These are phyloP conservation scores for Cladosporium sp. DNA, from an alignment of 2,329 filamentous ascomycete species.

Conservation along the genomic window DNA sequence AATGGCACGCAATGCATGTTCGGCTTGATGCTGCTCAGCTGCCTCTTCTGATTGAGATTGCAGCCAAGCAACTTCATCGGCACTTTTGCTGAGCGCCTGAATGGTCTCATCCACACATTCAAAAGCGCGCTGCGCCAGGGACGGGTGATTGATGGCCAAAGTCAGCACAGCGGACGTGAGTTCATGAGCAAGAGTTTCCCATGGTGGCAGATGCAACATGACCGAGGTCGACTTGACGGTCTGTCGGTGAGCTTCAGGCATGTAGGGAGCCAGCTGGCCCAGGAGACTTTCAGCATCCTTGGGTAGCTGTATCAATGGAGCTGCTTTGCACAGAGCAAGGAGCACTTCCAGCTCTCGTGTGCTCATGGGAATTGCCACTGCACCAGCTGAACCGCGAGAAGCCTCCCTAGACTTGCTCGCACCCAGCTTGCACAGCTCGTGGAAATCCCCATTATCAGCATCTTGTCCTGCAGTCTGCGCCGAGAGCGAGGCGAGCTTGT, in stretches of 20 bases:
- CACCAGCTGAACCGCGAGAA: slow-evolving; percentile 25
- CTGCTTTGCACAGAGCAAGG: slow-evolving; percentile 86
- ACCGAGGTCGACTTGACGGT: slow-evolving; percentile 76
- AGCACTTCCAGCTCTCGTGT: slow-evolving; percentile 90
- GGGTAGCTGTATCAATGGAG: slow-evolving; percentile 68
- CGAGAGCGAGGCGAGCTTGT: slow-evolving; percentile 52
- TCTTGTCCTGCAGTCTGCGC: slow-evolving; percentile 37
- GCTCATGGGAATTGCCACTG: slow-evolving; percentile 44
- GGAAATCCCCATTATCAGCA: slow-evolving; percentile 37
- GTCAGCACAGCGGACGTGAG: slow-evolving; percentile 80
- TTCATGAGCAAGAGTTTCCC: slow-evolving; percentile 77
- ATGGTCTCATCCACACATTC: slow-evolving; percentile 72
- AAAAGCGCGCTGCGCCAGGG: slow-evolving; percentile 66
- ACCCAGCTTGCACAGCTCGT: slow-evolving; percentile 43
- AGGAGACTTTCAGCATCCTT: slow-evolving; percentile 77
- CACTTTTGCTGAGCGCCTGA: slow-evolving; percentile 65
- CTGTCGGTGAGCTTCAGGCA: slow-evolving; percentile 81
- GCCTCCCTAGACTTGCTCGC: slow-evolving; percentile 13
- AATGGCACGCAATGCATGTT: slow-evolving; percentile 43
- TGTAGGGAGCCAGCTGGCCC: slow-evolving; percentile 77
- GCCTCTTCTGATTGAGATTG: slow-evolving; percentile 25
- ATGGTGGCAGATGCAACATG: slow-evolving; percentile 80
- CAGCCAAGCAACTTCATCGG: slow-evolving; percentile 51
- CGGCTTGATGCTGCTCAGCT: slow-evolving; percentile 22
- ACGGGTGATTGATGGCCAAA: slow-evolving; percentile 70